These are phyloP conservation scores for Niveomyces coronatus DNA, from an alignment of 2,329 filamentous ascomycete genomes.

Conservation along the genomic window DNA sequence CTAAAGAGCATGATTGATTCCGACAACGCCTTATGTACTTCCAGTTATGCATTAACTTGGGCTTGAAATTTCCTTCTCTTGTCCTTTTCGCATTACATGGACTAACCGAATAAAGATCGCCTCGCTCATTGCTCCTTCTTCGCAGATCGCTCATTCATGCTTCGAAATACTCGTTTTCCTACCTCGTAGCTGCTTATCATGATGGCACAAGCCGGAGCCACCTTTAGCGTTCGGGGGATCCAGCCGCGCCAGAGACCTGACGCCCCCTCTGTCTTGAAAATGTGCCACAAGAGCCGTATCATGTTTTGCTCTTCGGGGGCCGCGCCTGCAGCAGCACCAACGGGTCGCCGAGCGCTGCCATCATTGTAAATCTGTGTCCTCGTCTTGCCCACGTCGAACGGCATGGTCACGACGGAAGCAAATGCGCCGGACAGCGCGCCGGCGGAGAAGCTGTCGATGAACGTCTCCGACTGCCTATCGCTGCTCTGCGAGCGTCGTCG, in stretches of 20 bases:
- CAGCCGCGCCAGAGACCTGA: slow-evolving; percentile 81
- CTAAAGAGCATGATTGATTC: slow-evolving; percentile 3
- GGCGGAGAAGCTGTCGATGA: slow-evolving; percentile 80
- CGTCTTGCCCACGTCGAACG: slow-evolving; percentile 97
- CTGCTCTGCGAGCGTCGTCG: slow-evolving; percentile 49
- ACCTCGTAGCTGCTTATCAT: slow-evolving; percentile 99
- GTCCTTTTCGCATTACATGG: too few relatives aligned
- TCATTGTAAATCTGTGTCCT: slow-evolving; percentile 76
- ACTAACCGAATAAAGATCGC: too few relatives aligned
- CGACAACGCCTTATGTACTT: too few relatives aligned
- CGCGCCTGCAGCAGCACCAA: slow-evolving; percentile 24
- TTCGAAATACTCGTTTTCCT: slow-evolving; percentile 76
- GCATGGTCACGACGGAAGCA: slow-evolving; percentile 81
- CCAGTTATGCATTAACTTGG: too few relatives aligned
- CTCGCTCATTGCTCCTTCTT: slow-evolving; percentile 8
- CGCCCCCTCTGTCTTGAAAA: slow-evolving; percentile 75
- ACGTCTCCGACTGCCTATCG: slow-evolving; percentile 66
- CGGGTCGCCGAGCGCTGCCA: slow-evolving; percentile 22
- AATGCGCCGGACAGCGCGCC: slow-evolving; percentile 75
- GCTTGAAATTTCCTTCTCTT: neutral
- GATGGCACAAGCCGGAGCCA: slow-evolving; percentile 92
- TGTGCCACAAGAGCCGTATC: slow-evolving; percentile 77
- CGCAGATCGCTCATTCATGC: slow-evolving; percentile 50
- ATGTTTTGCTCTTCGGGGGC: slow-evolving; percentile 69
- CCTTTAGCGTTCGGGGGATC: slow-evolving; percentile 84